phyloP scores from a whole-genome alignment of 148 eudicot genomes.

The Fallopia convolvulus region DNA sequence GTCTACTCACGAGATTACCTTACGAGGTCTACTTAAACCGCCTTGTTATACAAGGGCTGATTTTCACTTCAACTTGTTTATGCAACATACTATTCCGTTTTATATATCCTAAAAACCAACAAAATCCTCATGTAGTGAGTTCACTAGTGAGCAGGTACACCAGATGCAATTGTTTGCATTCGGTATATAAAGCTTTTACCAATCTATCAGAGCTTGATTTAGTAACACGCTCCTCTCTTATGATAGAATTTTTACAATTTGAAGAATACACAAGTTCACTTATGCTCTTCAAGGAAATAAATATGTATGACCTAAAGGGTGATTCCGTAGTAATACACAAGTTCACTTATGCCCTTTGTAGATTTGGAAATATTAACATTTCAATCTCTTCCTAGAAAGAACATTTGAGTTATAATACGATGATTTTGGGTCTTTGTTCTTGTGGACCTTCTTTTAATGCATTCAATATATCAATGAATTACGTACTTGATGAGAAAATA shows the following conservation, averaged over 20 bases:
- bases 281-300: constrained; percentile 40
- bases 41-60: too few species aligned
- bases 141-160: constrained; percentile 70
- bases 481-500: constrained; percentile 30
- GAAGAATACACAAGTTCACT: constrained; percentile 36
- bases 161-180: constrained; percentile 50
- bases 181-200: constrained; percentile 47
- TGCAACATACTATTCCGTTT: too few species aligned
- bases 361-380: constrained; percentile 42
- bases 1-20: too few species aligned
- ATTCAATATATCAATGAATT: constrained; percentile 33
- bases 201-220: constrained; percentile 49
- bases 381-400: constrained; percentile 26
- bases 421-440: constrained; percentile 54
- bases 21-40: too few species aligned
- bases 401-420: constrained; percentile 49
- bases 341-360: too few species aligned
- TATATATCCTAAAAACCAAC: too few species aligned
- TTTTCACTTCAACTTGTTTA: too few species aligned
- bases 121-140: constrained; percentile 53
- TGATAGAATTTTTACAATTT: constrained; percentile 55
- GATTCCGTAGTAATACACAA: constrained; percentile 46
- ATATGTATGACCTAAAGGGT: constrained; percentile 36
- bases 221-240: constrained; percentile 73
- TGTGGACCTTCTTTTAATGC: constrained; percentile 57